phyloP scores from a whole-genome alignment of 2,329 filamentous ascomycete genomes.

The Fusarium tuaranense region DNA sequence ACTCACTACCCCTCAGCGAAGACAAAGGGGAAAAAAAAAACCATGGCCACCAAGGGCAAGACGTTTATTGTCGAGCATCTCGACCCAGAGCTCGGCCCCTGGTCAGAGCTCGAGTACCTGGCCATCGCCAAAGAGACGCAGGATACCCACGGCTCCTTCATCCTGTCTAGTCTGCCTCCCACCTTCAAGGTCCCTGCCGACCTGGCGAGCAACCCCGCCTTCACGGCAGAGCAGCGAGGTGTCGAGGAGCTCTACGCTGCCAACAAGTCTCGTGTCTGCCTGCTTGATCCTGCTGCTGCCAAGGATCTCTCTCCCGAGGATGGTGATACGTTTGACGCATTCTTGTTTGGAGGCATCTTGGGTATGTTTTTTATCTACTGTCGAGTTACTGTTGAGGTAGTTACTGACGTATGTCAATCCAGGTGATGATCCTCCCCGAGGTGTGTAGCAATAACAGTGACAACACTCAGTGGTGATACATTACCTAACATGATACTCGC shows the following conservation, averaged over 20 bases:
- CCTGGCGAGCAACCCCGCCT: constrained; percentile 67
- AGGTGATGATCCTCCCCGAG: constrained; percentile 95
- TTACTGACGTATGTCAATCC: constrained; percentile 29
- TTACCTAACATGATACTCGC: constrained; percentile 21
- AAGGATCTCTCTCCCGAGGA: constrained; percentile 88
- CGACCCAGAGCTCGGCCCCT: constrained; percentile 91
- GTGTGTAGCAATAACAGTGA: constrained; percentile 61
- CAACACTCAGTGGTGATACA: not conserved
- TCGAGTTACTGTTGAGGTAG: not conserved
- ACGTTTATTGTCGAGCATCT: constrained; percentile 97
- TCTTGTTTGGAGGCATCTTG: constrained; percentile 95
- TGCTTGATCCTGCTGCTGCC: constrained; percentile 87
- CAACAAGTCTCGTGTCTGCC: constrained; percentile 81
- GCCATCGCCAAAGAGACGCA: constrained; percentile 87
- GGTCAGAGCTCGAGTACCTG: constrained; percentile 94
- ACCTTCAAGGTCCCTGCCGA: constrained; percentile 73
- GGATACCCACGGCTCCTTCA: constrained; percentile 74
- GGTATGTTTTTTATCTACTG: constrained; percentile 65
- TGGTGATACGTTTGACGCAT: constrained; percentile 85
- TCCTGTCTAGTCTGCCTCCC: constrained; percentile 83
- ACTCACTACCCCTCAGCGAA: constrained; percentile 9
- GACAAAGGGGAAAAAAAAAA: constrained; percentile 36
- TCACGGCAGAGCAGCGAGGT: constrained; percentile 79
- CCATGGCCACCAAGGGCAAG: constrained; percentile 62
- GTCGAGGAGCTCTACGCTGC: constrained; percentile 85